Conservation (phyloP, 2,329 filamentous ascomycete species). For the Cladosporium austrohemisphaericum region DNA sequence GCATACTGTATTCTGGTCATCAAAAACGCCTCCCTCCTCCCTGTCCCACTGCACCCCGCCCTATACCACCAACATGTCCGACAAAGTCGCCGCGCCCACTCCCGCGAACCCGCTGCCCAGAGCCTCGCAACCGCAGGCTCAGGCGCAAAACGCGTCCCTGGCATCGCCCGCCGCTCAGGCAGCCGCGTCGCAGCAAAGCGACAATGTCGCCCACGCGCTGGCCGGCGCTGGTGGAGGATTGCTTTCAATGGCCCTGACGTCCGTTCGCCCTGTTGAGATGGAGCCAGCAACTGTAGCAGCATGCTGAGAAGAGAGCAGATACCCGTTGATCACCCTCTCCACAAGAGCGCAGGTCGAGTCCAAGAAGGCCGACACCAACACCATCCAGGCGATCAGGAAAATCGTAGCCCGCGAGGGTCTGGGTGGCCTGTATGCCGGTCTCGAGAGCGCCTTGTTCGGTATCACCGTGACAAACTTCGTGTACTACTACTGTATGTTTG, state of each 20-base stretch:
- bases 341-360: constrained; percentile 98
- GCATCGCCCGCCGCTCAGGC: constrained; percentile 31
- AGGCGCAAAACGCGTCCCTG: constrained; percentile 18
- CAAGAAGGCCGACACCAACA: constrained; percentile 81
- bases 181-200: constrained; percentile 69
- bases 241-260: constrained; percentile 93
- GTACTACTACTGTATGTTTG: constrained; percentile 81
- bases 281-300: constrained; percentile 12
- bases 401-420: constrained; percentile 92
- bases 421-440: constrained; percentile 81
- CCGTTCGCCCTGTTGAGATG: constrained; percentile 31
- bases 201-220: constrained; percentile 94
- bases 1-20: too few relatives aligned
- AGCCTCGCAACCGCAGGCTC: constrained; percentile 18
- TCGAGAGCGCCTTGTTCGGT: constrained; percentile 92
- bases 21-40: background rate
- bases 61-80: constrained; percentile 20
- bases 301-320: constrained; percentile 50
- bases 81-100: constrained; percentile 23
- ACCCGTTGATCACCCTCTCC: constrained; percentile 94
- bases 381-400: constrained; percentile 74
- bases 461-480: constrained; percentile 99
- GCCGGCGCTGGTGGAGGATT: constrained; percentile 91
- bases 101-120: constrained; percentile 24
- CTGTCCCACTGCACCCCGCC: background rate